A percentile compares a stretch with the other conserved stretches of the same genome.
Conservation (phyloP, 2,329 filamentous ascomycete species). For the Trichoderma afroharzianum region DNA sequence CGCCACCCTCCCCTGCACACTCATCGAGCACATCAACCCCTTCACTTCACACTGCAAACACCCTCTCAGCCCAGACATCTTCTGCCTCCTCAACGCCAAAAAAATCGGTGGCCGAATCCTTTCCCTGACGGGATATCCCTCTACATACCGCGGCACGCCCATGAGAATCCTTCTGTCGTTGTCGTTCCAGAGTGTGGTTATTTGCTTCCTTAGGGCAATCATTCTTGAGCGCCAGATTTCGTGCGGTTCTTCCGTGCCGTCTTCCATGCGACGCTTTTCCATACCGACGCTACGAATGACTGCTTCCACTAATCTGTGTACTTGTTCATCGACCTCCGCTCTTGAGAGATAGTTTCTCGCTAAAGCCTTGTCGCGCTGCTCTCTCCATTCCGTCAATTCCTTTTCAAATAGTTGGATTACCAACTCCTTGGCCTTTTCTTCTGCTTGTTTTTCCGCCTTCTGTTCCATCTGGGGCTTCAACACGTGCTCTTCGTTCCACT, state of each 20-base stretch:
- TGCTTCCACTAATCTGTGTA: background rate
- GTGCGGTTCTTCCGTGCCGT: background rate
- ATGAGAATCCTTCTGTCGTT: slow-evolving; percentile 10
- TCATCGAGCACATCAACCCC: slow-evolving; percentile 26
- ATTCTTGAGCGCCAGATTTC: background rate
- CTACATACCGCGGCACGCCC: slow-evolving; percentile 25
- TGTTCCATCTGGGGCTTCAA: background rate
- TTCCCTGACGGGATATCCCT: slow-evolving; percentile 27
- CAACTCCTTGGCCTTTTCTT: background rate
- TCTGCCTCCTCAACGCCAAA: background rate
- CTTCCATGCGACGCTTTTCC: background rate
- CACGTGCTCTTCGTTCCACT: background rate
- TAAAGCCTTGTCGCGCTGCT: background rate
- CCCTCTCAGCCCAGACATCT: background rate
- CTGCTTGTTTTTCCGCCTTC: background rate
- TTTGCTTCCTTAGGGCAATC: background rate
- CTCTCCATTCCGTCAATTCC: background rate
- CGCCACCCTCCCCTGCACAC: slow-evolving; percentile 25
- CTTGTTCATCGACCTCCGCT: background rate
- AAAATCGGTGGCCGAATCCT: slow-evolving; percentile 20
- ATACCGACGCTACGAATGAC: background rate
- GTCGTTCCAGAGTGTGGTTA: slow-evolving; percentile 16
- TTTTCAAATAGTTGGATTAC: background rate
- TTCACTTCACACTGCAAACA: slow-evolving; percentile 27
- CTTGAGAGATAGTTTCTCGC: background rate